Base-by-base conservation (phyloP, 2,329 filamentous ascomycete species). In the Fusarium irregulare region DNA sequence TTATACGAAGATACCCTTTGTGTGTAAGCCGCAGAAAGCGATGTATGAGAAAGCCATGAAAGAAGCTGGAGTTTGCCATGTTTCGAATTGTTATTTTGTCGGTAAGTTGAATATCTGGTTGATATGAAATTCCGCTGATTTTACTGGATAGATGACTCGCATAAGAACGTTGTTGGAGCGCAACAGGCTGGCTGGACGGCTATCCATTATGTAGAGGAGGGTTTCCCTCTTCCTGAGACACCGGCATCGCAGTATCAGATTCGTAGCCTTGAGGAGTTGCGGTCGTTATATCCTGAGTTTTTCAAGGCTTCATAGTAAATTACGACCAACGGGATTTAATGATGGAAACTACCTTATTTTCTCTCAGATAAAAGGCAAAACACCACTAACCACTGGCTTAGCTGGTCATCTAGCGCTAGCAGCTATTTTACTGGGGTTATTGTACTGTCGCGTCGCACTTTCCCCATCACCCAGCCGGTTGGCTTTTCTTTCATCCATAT, bases 1-100 rank as follows among this genome's bases (percentile, higher is more conserved):
- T 80, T 99, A 99, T 80, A 86, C 83, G 7, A 81, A 87, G 13
- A 82, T 88, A 30, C 91, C 88, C 3, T 85, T 99, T 62, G 81
- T 97, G 37, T 98, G 96, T 83, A 99, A 99, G 79, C 96, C 96
- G 2, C 87, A 92, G 56, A 84, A 85, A 50, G 88, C 89, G 37
- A 96, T 97, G 91, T 99, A 89, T 78, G 86, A 86, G 34, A 97
- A 96, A 80, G 96, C 93, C 5, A 97, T 98, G 92, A 83, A 80
- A 46, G 92, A 98, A 73, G 94, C 95, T 0, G 91, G 56, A 0
- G 90, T 1, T 87, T 92, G 2, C 84, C 87, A n/a, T 84, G 87
- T 25, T 81, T 84, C 14, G 85, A 91, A 47, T 85, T 98, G 95
- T 79, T 98, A 92, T 77, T 99, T 98, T 78, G 93, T 99, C 70